Evolutionary conservation across 306 rosid species (phyloP).

Genomic region (Inga oerstediana): DNA sequence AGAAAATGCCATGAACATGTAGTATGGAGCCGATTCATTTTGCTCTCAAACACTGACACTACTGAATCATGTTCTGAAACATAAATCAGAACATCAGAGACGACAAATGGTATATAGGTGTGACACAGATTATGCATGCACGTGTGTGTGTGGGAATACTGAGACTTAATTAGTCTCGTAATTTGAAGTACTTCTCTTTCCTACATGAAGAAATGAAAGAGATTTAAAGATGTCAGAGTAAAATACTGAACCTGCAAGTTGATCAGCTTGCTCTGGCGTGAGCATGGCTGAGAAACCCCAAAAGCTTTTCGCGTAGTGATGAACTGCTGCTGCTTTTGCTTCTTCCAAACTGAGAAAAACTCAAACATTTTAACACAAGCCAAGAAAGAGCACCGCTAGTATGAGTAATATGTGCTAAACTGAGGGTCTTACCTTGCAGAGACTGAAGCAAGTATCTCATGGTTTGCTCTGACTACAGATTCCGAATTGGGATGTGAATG

Average conservation of each 20-base stretch:
- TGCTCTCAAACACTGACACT: slow-evolving; percentile 70
- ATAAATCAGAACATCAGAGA: slow-evolving; percentile 26
- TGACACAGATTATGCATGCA: neutral
- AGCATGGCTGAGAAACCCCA: slow-evolving; percentile 77
- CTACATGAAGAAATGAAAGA: neutral
- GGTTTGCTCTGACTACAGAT: slow-evolving; percentile 62
- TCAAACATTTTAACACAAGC: slow-evolving; percentile 2
- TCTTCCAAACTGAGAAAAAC: slow-evolving; percentile 42
- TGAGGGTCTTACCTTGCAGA: slow-evolving; percentile 52
- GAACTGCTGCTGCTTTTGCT: slow-evolving; percentile 53
- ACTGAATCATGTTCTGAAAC: slow-evolving; percentile 53
- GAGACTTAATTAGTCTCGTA: neutral
- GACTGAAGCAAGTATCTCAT: slow-evolving; percentile 62
- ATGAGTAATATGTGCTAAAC: neutral
- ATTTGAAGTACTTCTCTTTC: neutral
- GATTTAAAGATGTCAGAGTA: neutral
- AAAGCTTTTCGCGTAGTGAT: slow-evolving; percentile 69
- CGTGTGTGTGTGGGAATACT: neutral
- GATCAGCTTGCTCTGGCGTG: slow-evolving; percentile 59
- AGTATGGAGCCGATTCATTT: slow-evolving; percentile 56
- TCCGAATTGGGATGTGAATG: slow-evolving; percentile 65
- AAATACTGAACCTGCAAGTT: slow-evolving; percentile 52
- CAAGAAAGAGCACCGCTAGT: neutral
- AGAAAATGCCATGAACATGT: slow-evolving; percentile 79
- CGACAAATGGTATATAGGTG: slow-evolving; percentile 2